Conservation (phyloP, 2,329 filamentous ascomycete species). For the Paecilomyces sp. region DNA sequence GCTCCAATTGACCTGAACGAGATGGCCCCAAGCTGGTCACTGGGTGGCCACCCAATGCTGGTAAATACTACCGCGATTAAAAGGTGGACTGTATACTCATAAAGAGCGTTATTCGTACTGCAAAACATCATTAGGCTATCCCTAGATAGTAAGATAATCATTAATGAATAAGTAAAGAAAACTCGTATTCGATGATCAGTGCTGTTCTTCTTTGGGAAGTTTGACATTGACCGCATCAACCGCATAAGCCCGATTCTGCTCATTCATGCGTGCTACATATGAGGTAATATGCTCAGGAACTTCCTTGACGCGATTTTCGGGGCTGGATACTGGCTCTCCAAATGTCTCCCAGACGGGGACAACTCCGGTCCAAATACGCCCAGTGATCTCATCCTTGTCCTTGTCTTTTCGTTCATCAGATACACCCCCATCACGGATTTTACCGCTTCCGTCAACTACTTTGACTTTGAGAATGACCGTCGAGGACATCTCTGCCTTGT, state of each 20-base stretch:
- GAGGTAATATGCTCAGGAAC: slow-evolving; percentile 57
- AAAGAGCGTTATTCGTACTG: too few relatives aligned
- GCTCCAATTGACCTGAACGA: too few relatives aligned
- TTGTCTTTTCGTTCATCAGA: slow-evolving; percentile 54
- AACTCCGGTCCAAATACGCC: slow-evolving; percentile 54
- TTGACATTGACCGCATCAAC: slow-evolving; percentile 19
- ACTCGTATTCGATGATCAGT: slow-evolving; percentile 9
- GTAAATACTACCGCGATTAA: too few relatives aligned
- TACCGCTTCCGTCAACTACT: slow-evolving; percentile 66
- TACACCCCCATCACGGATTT: slow-evolving; percentile 61
- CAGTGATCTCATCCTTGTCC: slow-evolving; percentile 38
- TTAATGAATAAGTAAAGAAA: background rate
- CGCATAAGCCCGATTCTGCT: slow-evolving; percentile 37
- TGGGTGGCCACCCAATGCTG: too few relatives aligned
- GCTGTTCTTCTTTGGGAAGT: slow-evolving; percentile 23
- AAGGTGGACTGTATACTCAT: background rate
- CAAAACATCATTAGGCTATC: too few relatives aligned
- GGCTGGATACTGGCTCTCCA: slow-evolving; percentile 55
- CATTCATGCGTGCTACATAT: slow-evolving; percentile 46
- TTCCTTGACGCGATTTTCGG: slow-evolving; percentile 51
- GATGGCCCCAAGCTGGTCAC: too few relatives aligned
- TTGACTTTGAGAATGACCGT: slow-evolving; percentile 65
- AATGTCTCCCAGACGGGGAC: slow-evolving; percentile 57
- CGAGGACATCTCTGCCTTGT: slow-evolving; percentile 63
- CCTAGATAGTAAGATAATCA: background rate